Base-by-base conservation (phyloP, 2,329 filamentous ascomycete species). In the Aspergillus hiratsukae region DNA sequence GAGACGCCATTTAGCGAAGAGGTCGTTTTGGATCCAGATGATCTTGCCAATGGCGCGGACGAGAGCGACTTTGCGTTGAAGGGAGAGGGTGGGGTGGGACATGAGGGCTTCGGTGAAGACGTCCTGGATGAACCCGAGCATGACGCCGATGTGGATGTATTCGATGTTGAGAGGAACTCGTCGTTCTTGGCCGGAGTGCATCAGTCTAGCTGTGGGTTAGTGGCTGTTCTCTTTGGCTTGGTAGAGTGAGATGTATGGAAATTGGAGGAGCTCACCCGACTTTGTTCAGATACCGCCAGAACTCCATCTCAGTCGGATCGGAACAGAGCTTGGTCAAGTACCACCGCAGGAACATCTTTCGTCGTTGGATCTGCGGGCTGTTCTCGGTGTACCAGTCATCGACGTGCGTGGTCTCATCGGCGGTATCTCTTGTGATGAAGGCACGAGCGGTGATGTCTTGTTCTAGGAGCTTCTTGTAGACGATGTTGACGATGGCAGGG, bases 21-120 rank as follows among this genome's bases (percentile, higher is more conserved):
- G 79, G 71, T 93, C 89, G 69, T 93, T 93, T 73, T 93, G 90
- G 63, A 93, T 91, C 89, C 89, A 93, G 61, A 93, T 87, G 27
- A 93, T 86, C 72, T 94, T 93, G 60, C 85, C 85, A 23, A 93
- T 78, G 0, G 90, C 89, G 69, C 87, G 89, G 49, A 92, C 81
- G 4, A 93, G 80, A 23, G 83, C 86, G 19, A 88, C 86, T 75
- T 92, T 92, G 72, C 83, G 82, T 56, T 80, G 78, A 64, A 89
- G 79, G 40, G 81, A 79, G 40, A 94, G 78, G 2, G 82, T 81
- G 1, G 88, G 88, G 66, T 91, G 81, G 3, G 82, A 87, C 51
- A 93, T 81, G 52, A 93, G 85, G 17, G 89, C 89, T 68, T 91
- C 89, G 25, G 83, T 87, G 64, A 93, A 81, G 21, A 90, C 83